Percentiles rank a stretch among this genome's conserved stretches.
phyloP scores from a whole-genome alignment of 106 monocot genomes.

The Agapanthus africanus region DNA sequence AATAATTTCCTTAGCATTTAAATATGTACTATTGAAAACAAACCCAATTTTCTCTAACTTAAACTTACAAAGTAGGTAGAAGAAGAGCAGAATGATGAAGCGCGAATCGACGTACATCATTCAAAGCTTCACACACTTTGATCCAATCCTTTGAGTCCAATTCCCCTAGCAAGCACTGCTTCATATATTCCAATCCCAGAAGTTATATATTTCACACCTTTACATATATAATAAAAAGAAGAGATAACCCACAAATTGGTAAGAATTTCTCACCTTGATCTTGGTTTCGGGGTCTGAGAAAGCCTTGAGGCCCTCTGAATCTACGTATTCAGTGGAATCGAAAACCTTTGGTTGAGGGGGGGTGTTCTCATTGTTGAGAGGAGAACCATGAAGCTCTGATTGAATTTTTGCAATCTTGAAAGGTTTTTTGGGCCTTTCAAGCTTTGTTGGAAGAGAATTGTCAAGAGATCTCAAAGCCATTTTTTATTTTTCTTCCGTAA shows the following conservation, averaged over 20 bases:
- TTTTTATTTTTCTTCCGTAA: too few relatives aligned
- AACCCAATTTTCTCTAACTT: too few relatives aligned
- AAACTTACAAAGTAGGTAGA: conserved; percentile 69
- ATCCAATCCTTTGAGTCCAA: conserved; percentile 74
- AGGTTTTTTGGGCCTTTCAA: conserved; percentile 62
- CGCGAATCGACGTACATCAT: conserved; percentile 58
- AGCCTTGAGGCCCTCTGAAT: conserved; percentile 49
- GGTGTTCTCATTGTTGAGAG: conserved; percentile 39
- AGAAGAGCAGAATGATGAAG: conserved; percentile 52
- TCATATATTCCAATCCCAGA: too few relatives aligned
- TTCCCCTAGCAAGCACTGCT: conserved; percentile 48
- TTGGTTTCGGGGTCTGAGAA: conserved; percentile 39
- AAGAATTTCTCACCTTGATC: conserved; percentile 30
- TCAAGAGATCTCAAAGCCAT: conserved; percentile 86
- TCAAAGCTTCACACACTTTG: conserved; percentile 53
- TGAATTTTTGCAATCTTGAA: not conserved
- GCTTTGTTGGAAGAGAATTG: conserved; percentile 43
- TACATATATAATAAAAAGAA: too few relatives aligned
- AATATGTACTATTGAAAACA: too few relatives aligned
- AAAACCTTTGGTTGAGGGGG: conserved; percentile 12
- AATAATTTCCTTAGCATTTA: too few relatives aligned
- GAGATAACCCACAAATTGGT: not conserved
- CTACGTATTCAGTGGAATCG: conserved; percentile 63
- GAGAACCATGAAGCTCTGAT: not conserved
- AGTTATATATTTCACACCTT: too few relatives aligned